Evolutionary conservation across 2,329 filamentous ascomycete species (phyloP).

Genomic region (Aspergillus transmontanensis): DNA sequence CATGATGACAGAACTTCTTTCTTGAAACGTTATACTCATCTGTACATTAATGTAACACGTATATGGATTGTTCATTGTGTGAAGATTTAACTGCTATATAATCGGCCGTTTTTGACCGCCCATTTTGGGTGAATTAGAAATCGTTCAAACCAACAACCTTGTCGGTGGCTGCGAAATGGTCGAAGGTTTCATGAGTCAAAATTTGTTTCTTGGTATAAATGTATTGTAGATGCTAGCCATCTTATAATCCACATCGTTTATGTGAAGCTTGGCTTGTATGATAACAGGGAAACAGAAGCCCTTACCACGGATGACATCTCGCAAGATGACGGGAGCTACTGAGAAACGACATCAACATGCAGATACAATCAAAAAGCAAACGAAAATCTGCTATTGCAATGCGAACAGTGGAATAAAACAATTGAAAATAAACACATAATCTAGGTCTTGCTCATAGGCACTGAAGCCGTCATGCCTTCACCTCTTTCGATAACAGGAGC

Average conservation of each 20-base stretch:
- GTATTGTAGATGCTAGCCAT: neutral
- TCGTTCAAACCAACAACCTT: neutral
- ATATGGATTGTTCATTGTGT: neutral
- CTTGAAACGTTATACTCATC: neutral
- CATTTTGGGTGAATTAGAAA: neutral
- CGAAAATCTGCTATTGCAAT: slow-evolving; percentile 7
- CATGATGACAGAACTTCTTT: neutral
- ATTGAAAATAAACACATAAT: slow-evolving; percentile 4
- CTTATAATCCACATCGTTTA: neutral
- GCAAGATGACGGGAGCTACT: neutral
- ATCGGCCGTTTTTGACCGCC: neutral
- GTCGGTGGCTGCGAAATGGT: neutral
- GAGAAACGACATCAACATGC: neutral
- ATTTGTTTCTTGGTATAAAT: neutral
- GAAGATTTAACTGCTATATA: neutral
- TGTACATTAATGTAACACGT: neutral
- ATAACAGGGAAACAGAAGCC: neutral
- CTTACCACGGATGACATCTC: neutral
- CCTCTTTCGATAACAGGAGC: neutral
- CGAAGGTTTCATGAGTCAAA: neutral
- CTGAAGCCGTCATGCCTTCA: neutral
- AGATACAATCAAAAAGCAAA: neutral
- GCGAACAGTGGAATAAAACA: slow-evolving; percentile 2
- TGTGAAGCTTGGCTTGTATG: neutral
- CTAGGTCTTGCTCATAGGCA: slow-evolving; percentile 5